Evolutionary conservation across 1,284 basidiomycete genomes (phyloP).

Genomic region (Irpex lacteus): DNA sequence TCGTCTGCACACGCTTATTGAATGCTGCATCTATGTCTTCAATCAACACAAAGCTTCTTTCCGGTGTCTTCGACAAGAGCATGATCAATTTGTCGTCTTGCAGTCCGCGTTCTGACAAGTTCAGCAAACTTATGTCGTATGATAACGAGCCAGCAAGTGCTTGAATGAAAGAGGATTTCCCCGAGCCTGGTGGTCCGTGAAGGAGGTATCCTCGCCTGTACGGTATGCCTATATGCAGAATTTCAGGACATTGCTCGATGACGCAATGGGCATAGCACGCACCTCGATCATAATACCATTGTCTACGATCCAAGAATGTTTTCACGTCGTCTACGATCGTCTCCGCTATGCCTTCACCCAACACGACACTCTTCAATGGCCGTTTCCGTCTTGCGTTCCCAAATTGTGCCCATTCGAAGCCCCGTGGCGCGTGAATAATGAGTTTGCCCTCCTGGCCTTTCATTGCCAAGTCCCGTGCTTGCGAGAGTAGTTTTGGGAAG

Average conservation of each 20-base stretch:
- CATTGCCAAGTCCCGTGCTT: conserved; percentile 89
- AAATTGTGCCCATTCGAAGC: conserved; percentile 95
- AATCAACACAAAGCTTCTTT: conserved; percentile 89
- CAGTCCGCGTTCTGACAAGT: conserved; percentile 94
- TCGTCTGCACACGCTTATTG: conserved; percentile 84
- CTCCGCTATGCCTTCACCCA: conserved; percentile 79
- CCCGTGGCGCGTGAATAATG: conserved; percentile 96
- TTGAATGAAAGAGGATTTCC: conserved; percentile 98
- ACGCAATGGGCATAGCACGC: conserved; percentile 21
- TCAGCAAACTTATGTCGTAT: conserved; percentile 96
- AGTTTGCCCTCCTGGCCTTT: conserved; percentile 90
- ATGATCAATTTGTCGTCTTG: conserved; percentile 98
- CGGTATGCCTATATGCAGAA: conserved; percentile 75
- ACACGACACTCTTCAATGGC: conserved; percentile 88
- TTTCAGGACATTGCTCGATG: conserved; percentile 9
- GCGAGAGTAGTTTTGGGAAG: conserved; percentile 80
- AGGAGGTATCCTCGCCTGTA: conserved; percentile 96
- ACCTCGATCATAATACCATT: conserved; percentile 98
- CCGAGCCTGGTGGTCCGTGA: conserved; percentile 95
- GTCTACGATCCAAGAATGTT: conserved; percentile 79
- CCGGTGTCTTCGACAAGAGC: conserved; percentile 89
- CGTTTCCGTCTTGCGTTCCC: conserved; percentile 89
- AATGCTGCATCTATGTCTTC: conserved; percentile 99
- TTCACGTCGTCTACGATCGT: conserved; percentile 79
- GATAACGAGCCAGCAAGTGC: conserved; percentile 90